Evolutionary conservation across 495 filamentous ascomycete genomes (phyloP), one percentile per base, ranked within the genome.

Genomic region (Xylaria cubensis): DNA sequence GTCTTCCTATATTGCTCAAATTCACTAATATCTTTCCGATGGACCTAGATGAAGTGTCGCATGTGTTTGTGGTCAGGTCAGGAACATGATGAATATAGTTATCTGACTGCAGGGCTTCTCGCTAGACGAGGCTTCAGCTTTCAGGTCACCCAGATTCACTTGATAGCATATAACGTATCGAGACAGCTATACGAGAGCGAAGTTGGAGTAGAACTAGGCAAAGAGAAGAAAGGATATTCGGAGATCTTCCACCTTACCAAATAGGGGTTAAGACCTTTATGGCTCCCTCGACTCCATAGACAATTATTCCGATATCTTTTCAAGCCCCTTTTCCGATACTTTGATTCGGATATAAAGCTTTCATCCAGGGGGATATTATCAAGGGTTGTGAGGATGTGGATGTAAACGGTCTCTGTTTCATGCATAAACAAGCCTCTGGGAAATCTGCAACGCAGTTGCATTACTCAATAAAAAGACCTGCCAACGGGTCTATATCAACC

Each of bases 401-500:
- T 13, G 2, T 42, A 15, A 15, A 46, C 17, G 13, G 15, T 17
- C 3, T 42, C 4, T 17, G 44, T 17, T 5, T n/a, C 44, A 48
- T 39, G 36, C 8, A 39, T 19, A 48, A 15, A 48, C 19, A 19
- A 48, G 5, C 2, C 13, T 5, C 44, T 6, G 19, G 44, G 19
- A 17, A 48, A 5, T 13, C 39, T 42, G 9, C 39, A 42, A 42
- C 9, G 12, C 10, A 42, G 39, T 46, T 46, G 42, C 13, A 17
- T 46, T 50, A 50, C 19, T 64, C 2, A 41, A 64, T 42, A 2
- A 26, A 44, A 44, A 64, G 21, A 19, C 61, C 61, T 64, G n/a
- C 61, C 61, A 64, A 64, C 61, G 61, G 61, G 61, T 6, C 39
- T 64, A 64, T 41, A 13, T 44, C 21, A 26, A 24, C 26, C 10